A percentile compares a stretch with the other conserved stretches of the same genome.
phyloP scores from a whole-genome alignment of 805 yeast genomes.

The Teunomyces funiuensis region DNA sequence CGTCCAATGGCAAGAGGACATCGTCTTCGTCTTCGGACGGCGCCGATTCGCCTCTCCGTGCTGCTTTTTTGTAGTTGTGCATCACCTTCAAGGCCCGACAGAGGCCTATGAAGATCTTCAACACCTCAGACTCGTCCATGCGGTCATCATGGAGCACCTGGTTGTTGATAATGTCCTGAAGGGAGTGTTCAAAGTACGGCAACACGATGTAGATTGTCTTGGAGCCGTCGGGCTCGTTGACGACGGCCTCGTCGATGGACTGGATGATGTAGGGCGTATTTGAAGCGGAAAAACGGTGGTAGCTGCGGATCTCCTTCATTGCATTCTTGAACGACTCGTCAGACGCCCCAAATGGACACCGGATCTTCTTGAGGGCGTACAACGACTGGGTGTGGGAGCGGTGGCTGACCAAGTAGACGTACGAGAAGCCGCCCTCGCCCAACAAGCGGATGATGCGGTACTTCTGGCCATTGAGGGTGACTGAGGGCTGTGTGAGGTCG shows the following conservation, averaged over 20 bases:
- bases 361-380: constrained; percentile 80
- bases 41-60: not conserved
- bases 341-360: constrained; percentile 84
- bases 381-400: constrained; percentile 42
- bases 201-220: constrained; percentile 74
- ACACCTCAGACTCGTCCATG: constrained; percentile 63
- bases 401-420: constrained; percentile 71
- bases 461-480: constrained; percentile 59
- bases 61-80: constrained; percentile 56
- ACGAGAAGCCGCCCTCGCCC: constrained; percentile 90
- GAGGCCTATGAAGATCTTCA: constrained; percentile 63
- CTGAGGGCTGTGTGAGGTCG: constrained; percentile 47
- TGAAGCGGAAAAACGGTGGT: constrained; percentile 60
- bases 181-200: constrained; percentile 70
- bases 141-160: constrained; percentile 54
- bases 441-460: constrained; percentile 68
- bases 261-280: constrained; percentile 63
- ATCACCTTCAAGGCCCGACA: constrained; percentile 73
- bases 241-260: constrained; percentile 67
- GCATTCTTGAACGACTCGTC: constrained; percentile 62
- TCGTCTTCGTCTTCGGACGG: constrained; percentile 11
- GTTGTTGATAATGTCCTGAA: constrained; percentile 76
- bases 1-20: too few species aligned
- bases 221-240: constrained; percentile 76
- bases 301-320: constrained; percentile 73